Evolutionary conservation across 2,329 filamentous ascomycete species (phyloP).

Genomic region (Lasiodiplodia citricola): DNA sequence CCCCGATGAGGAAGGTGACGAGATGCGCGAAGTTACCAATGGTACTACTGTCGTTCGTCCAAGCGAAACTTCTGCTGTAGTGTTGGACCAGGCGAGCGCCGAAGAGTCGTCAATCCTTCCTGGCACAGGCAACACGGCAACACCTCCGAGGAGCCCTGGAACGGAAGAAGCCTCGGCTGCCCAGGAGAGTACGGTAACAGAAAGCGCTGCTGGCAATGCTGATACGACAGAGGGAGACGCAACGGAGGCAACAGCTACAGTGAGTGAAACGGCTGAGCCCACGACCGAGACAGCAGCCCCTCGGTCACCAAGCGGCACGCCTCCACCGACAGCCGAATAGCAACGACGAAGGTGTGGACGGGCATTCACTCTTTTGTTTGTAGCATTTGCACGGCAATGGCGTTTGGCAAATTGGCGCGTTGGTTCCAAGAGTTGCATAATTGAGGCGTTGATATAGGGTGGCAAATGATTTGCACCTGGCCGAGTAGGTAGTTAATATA

Average conservation of each 20-base stretch:
- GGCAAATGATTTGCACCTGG: background rate
- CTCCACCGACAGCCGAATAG: background rate
- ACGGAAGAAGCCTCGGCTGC: background rate
- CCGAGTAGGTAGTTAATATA: background rate
- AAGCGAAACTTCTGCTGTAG: constrained; percentile 18
- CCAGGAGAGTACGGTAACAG: background rate
- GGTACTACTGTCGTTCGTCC: constrained; percentile 10
- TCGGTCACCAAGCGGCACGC: constrained; percentile 4
- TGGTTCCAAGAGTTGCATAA: background rate
- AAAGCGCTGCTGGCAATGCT: background rate
- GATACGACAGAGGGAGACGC: background rate
- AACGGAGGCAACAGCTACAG: background rate
- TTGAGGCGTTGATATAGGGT: background rate
- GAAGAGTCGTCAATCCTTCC: constrained; percentile 7
- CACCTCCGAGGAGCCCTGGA: constrained; percentile 4
- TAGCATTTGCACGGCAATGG: background rate
- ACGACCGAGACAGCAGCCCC: background rate
- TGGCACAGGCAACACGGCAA: constrained; percentile 23
- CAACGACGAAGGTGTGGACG: background rate
- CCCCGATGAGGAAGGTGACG: background rate
- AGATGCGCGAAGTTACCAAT: background rate
- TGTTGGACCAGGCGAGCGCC: constrained; percentile 3
- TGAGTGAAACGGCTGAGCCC: background rate
- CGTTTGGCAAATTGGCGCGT: constrained; percentile 1
- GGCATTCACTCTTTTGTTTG: background rate